These are phyloP conservation scores for Lenwebbia sp. DNA, from an alignment of 345 rosid genomes.

Conservation along the genomic window DNA sequence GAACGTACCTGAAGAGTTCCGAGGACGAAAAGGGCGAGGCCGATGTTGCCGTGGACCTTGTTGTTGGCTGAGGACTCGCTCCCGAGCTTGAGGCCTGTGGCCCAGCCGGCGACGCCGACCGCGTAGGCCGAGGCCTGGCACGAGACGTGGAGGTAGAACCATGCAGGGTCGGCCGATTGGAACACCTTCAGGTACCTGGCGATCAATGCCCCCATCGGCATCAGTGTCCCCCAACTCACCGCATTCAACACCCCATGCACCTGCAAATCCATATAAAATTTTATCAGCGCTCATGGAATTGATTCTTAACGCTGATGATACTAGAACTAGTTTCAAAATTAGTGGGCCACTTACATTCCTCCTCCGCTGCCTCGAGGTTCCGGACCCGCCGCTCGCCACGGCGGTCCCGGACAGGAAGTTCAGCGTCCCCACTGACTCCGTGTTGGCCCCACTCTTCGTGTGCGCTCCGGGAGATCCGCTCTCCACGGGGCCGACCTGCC, in stretches of 20 bases:
- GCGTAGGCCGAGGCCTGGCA: constrained; percentile 14
- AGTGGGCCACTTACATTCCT: constrained; percentile 56
- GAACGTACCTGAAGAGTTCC: constrained; percentile 11
- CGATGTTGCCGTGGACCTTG: constrained; percentile 13
- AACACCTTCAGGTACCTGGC: constrained; percentile 20
- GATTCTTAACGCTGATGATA: background rate
- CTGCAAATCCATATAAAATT: background rate
- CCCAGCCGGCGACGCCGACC: constrained; percentile 17
- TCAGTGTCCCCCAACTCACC: constrained; percentile 19
- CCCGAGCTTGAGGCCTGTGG: constrained; percentile 13
- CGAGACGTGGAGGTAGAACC: constrained; percentile 18
- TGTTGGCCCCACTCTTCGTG: constrained; percentile 4
- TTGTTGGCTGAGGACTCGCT: background rate
- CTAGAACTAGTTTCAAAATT: background rate
- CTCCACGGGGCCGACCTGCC: constrained; percentile 56
- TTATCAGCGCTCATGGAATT: background rate
- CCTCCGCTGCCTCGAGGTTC: constrained; percentile 21
- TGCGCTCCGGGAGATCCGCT: background rate
- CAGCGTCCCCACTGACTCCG: constrained; percentile 18
- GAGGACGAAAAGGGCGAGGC: constrained; percentile 9
- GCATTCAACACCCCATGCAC: constrained; percentile 21
- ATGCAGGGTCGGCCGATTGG: constrained; percentile 15
- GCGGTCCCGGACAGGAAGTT: constrained; percentile 38
- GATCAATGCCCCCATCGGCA: constrained; percentile 17
- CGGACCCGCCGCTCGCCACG: background rate